Evolutionary conservation across 768 basidiomycete species (phyloP).

Genomic region (Boletus insuetus): DNA sequence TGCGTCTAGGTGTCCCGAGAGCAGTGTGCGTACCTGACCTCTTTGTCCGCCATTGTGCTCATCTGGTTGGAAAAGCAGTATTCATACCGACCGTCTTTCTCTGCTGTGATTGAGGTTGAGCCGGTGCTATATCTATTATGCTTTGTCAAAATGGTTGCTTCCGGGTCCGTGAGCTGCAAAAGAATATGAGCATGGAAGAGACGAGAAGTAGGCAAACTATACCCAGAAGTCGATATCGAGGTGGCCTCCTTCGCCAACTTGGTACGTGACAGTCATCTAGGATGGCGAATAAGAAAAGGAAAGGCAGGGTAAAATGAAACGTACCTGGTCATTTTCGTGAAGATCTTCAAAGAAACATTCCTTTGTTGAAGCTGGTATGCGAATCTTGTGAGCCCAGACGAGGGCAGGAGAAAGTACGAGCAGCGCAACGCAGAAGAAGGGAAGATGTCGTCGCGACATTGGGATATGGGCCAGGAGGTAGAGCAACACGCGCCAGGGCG

Average conservation of each 20-base stretch:
- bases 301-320: not conserved
- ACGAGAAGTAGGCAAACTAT: slow-evolving; percentile 12
- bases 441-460: slow-evolving; percentile 39
- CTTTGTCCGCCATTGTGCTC: slow-evolving; percentile 94
- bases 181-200: slow-evolving; percentile 3
- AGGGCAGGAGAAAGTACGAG: slow-evolving; percentile 34
- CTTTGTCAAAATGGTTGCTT: slow-evolving; percentile 63
- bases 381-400: slow-evolving; percentile 65
- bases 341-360: slow-evolving; percentile 98
- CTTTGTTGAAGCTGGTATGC: slow-evolving; percentile 74
- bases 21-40: slow-evolving; percentile 64
- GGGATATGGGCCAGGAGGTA: not conserved
- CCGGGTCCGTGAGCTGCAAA: slow-evolving; percentile 77
- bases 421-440: slow-evolving; percentile 41
- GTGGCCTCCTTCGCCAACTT: slow-evolving; percentile 96
- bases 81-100: slow-evolving; percentile 82
- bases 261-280: slow-evolving; percentile 99
- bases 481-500: not conserved
- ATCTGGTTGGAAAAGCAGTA: slow-evolving; percentile 99
- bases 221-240: slow-evolving; percentile 99
- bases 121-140: slow-evolving; percentile 89
- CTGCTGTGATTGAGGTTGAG: slow-evolving; percentile 81
- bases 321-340: slow-evolving; percentile 84
- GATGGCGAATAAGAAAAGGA: not conserved
- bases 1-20: not conserved